These are phyloP conservation scores for Camptophora hylomeconis DNA, from an alignment of 2,329 filamentous ascomycete genomes.

Conservation along the genomic window DNA sequence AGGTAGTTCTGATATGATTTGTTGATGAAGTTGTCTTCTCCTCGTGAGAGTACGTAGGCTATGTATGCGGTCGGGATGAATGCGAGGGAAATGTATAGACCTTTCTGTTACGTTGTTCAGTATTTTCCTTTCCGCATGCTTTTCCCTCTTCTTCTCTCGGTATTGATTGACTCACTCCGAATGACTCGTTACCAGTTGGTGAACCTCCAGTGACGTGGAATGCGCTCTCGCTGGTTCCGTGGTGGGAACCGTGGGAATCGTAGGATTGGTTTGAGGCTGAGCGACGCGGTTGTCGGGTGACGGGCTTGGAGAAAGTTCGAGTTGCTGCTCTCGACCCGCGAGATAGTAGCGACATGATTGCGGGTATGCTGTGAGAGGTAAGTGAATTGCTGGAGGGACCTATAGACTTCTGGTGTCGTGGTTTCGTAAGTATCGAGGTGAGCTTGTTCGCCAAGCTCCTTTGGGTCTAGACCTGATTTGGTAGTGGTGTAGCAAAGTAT, in stretches of 20 bases:
- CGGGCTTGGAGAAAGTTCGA: slow-evolving; percentile 12
- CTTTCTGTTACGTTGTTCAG: slow-evolving; percentile 31
- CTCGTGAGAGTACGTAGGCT: slow-evolving; percentile 26
- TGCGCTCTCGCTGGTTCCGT: slow-evolving; percentile 18
- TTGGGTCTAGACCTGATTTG: too few species aligned
- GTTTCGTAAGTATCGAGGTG: too few species aligned
- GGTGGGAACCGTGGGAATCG: slow-evolving; percentile 19
- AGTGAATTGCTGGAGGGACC: too few species aligned
- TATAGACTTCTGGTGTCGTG: too few species aligned
- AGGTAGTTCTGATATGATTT: slow-evolving; percentile 12
- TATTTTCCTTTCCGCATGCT: slow-evolving; percentile 15
- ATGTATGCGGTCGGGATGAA: slow-evolving; percentile 28
- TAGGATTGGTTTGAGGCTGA: slow-evolving; percentile 30
- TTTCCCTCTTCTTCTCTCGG: slow-evolving; percentile 3
- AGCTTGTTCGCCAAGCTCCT: too few species aligned
- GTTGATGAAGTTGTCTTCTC: slow-evolving; percentile 10
- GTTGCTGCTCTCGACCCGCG: slow-evolving; percentile 17
- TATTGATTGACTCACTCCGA: slow-evolving; percentile 28
- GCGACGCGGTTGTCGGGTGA: slow-evolving; percentile 25
- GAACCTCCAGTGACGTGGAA: slow-evolving; percentile 16
- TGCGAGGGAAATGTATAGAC: slow-evolving; percentile 34
- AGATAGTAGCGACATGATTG: slow-evolving; percentile 14
- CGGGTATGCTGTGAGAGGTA: slow-evolving; percentile 8
- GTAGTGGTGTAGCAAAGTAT: too few species aligned
- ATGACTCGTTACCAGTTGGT: slow-evolving; percentile 32